Base-by-base conservation (phyloP, 2,329 filamentous ascomycete species). In the Ceratocystis harringtonii region DNA sequence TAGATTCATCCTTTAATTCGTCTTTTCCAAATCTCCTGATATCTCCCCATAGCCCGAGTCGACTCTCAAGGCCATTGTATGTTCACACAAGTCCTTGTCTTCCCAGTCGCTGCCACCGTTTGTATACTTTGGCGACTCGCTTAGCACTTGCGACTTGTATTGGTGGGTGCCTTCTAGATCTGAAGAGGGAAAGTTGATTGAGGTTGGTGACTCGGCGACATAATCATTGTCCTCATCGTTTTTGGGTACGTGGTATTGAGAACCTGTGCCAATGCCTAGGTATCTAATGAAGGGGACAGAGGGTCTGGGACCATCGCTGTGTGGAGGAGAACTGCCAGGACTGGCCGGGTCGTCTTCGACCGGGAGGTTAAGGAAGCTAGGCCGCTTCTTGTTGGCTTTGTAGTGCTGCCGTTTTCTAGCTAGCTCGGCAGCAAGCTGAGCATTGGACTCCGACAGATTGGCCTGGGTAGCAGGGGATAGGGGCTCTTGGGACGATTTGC, bases 111-210 rank as follows among this genome's bases (percentile, higher is more conserved):
- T 58, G 44, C 28, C 2, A 15, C n/a, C 32, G 44, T 10, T 15
- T 17, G 25, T 36, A 25, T 30, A 15, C 12, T n/a, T 58, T 17
- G 55, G 28, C 28, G 55, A 30, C 28, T 58, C 55, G 55, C 30
- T 58, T 15, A 58, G 28, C 28, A 36, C 12, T 30, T 17, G 55
- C 25, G 55, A 30, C 17, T 25, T 17, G 55, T 32, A 19, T n/a
- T n/a, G 15, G 30, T 58, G 15, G 28, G 5, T n/a, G 28, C 10
- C 30, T 58, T 58, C 55, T 22, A 17, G 28, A 73, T 95, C 90
- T 73, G 96, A 96, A 66, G 97, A 87, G 72, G 94, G 86, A 70
- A 90, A 90, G 68, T 95, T 90, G 5, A 89, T 88, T 1, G 86
- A 87, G 0, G 87, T 87, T 2, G 92, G 92, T 1, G 89, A 95